Base-by-base conservation (phyloP, 306 rosid genomes). In the cucumber (Cucumis sativus) region DNA sequence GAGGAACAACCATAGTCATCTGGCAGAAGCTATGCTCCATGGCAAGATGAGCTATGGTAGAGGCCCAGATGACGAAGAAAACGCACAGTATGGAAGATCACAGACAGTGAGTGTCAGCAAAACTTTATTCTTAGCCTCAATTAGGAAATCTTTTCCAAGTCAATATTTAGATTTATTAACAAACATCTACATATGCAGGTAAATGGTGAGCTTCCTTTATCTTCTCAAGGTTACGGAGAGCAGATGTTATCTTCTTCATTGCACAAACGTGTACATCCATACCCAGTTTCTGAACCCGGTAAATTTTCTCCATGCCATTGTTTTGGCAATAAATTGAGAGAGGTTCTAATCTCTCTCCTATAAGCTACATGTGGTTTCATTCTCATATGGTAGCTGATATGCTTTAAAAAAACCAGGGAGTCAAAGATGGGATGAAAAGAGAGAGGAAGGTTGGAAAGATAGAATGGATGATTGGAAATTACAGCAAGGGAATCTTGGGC, bases 1-100 rank as follows among this genome's bases (percentile, higher is more conserved):
- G 75, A 82, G 52, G 80, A 77, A 83, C 81, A 86, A 84, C 78
- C 88, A 86, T 40, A 85, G 85, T 80, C 84, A 92, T 67, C 2
- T 85, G 56, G 87, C 86, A n/a, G 97, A 94, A 51, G 92, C 97
- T 56, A 87, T 94, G 97, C 91, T 94, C 47, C 92, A 94, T 88
- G 98, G 97, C 8, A 89, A 84, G 86, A 83, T 88, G 86, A 87
- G 83, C 80, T 78, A 80, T 45, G 96, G 92, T 71, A 87, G 91
- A 85, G 91, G 91, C 13, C 87, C 84, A 1, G 88, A 88, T 59
- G 89, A 91, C 74, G 85, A 85, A 9, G 89, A 87, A 8, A 84
- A 64, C 49, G 61, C 85, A 18, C 89, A 86, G 4, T 85, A 92
- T 47, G 86, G 49, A 33, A 76, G 84, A 79, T 78, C 85, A 63